Percentiles rank a stretch among this genome's conserved stretches.
Evolutionary conservation across 1,284 basidiomycete genomes (phyloP).

Genomic region (Ustilago trichophora): DNA sequence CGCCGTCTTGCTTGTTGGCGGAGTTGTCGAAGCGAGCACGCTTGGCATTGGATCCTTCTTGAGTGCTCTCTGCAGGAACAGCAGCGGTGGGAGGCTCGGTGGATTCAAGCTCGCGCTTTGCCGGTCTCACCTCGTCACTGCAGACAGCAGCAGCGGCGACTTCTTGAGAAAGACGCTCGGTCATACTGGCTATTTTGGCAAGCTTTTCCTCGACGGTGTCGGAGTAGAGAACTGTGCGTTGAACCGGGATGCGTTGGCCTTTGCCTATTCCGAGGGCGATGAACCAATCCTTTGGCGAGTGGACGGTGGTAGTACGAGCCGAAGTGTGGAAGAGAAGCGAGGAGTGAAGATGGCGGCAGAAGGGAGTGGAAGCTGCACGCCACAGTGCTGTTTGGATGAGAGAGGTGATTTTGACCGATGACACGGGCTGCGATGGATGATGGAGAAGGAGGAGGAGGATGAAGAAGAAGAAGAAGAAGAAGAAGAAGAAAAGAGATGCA

Average conservation of each 20-base stretch:
- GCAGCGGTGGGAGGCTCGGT: no score
- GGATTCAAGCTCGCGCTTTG: constrained; percentile 15
- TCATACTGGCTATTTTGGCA: constrained; percentile 29
- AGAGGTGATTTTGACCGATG: no score
- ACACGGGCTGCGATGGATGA: no score
- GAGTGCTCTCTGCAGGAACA: no score
- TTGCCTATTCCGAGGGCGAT: constrained; percentile 23
- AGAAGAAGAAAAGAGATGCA: no score
- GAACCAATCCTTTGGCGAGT: constrained; percentile 18
- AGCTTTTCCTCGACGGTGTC: constrained; percentile 26
- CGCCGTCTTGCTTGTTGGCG: neutral
- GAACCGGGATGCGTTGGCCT: constrained; percentile 29
- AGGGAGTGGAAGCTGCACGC: no score
- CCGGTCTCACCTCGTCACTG: neutral
- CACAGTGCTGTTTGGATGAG: no score
- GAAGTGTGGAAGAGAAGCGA: constrained; percentile 1
- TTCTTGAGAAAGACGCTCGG: constrained; percentile 13
- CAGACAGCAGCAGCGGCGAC: constrained; percentile 8
- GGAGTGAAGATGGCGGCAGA: no score
- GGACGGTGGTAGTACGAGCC: neutral
- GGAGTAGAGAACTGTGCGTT: constrained; percentile 27
- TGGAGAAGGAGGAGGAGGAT: neutral
- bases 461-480: no score
- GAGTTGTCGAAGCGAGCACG: constrained; percentile 32
- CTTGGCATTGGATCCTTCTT: neutral